A percentile compares a stretch with the other conserved stretches of the same genome.
Evolutionary conservation across 257 asterid genomes (phyloP).

Genomic region (Leptodermis oblonga): DNA sequence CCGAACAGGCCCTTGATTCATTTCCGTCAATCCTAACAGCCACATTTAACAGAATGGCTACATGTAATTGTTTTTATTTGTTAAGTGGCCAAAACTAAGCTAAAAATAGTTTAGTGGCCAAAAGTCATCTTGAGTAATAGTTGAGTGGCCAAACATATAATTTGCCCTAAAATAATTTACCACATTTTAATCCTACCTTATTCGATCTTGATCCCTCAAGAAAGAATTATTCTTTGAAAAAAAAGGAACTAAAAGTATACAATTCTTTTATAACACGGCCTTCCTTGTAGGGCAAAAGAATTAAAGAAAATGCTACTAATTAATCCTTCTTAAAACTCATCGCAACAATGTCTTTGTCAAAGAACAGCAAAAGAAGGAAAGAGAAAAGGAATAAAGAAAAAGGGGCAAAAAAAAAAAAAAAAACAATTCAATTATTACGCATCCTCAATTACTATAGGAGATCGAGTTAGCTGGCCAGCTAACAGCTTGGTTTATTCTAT

Average conservation of each 20-base stretch:
- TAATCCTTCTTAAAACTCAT: background rate
- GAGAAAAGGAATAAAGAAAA: slow-evolving; percentile 15
- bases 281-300: background rate
- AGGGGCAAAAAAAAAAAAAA: background rate
- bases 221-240: background rate
- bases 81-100: too few relatives aligned
- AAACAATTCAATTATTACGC: background rate
- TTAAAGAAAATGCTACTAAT: background rate
- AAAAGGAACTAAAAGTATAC: too few relatives aligned
- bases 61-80: too few relatives aligned
- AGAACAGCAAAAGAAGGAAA: slow-evolving; percentile 14
- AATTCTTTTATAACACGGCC: too few relatives aligned
- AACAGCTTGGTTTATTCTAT: background rate
- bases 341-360: slow-evolving; percentile 3
- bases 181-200: background rate
- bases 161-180: too few relatives aligned
- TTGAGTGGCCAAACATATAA: too few relatives aligned
- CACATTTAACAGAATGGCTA: too few relatives aligned
- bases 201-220: background rate
- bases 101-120: too few relatives aligned
- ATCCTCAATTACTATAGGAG: background rate
- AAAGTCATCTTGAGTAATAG: too few relatives aligned
- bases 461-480: background rate
- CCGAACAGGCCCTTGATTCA: too few relatives aligned
- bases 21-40: too few relatives aligned